Evolutionary conservation across 768 basidiomycete genomes (phyloP).

Genomic region (Lactarius akahatsu): DNA sequence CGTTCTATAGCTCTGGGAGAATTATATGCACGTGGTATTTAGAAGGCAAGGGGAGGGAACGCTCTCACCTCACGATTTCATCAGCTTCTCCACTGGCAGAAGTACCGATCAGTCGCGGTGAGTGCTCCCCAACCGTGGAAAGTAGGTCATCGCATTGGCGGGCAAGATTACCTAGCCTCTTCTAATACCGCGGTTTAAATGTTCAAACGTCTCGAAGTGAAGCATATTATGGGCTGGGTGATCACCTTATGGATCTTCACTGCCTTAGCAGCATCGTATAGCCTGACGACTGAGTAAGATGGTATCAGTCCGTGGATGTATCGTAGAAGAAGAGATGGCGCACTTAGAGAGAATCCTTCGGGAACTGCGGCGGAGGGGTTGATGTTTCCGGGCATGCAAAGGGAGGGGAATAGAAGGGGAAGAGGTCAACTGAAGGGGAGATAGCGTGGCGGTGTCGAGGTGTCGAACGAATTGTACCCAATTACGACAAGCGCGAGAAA

Average conservation of each 20-base stretch:
- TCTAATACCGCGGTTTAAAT: not conserved
- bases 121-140: constrained; percentile 15
- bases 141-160: constrained; percentile 9
- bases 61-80: constrained; percentile 16
- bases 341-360: constrained; percentile 10
- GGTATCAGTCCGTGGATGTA: not conserved
- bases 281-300: constrained; percentile 3
- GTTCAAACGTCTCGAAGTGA: not conserved
- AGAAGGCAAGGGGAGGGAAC: not conserved
- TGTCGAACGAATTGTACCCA: not conserved
- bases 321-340: not conserved
- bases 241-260: constrained; percentile 18
- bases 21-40: not conserved
- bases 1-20: constrained; percentile 11
- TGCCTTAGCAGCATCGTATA: constrained; percentile 9
- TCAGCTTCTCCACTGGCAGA: not conserved
- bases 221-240: not conserved
- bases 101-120: constrained; percentile 2
- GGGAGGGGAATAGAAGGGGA: not conserved
- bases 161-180: not conserved
- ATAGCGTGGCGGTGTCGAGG: not conserved
- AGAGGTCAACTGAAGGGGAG: not conserved
- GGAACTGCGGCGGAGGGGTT: not conserved
- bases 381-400: constrained; percentile 10
- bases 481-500: constrained; percentile 17